Conservation (phyloP, 192 early-diverging fungal species). For the Rhizophlyctis rosea region DNA sequence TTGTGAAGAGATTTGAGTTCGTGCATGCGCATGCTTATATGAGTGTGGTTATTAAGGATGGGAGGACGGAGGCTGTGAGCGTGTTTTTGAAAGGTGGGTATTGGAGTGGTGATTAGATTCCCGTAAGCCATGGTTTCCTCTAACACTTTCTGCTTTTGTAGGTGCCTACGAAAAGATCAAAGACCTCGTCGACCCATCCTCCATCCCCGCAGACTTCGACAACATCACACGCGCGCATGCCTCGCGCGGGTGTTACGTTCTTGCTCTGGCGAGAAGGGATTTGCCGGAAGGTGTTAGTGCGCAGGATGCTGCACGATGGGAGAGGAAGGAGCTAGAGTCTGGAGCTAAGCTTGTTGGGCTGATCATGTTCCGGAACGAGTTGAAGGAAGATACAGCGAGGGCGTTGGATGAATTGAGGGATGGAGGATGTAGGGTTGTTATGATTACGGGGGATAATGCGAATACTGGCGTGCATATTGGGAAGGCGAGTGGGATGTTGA, state of each 20-base stretch:
- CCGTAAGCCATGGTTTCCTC: slow-evolving; percentile 42
- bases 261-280: slow-evolving; percentile 31
- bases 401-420: slow-evolving; percentile 62
- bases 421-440: slow-evolving; percentile 68
- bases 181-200: slow-evolving; percentile 31
- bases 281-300: slow-evolving; percentile 18
- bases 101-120: too few relatives aligned
- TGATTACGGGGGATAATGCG: slow-evolving; percentile 83
- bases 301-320: slow-evolving; percentile 13
- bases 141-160: too few relatives aligned
- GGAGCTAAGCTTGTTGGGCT: slow-evolving; percentile 62
- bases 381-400: slow-evolving; percentile 62
- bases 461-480: slow-evolving; percentile 74
- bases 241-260: slow-evolving; percentile 44
- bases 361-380: slow-evolving; percentile 71
- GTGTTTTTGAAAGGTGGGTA: slow-evolving; percentile 64
- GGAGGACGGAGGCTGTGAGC: slow-evolving; percentile 42
- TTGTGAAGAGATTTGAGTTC: slow-evolving; percentile 70
- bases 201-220: slow-evolving; percentile 39
- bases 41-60: slow-evolving; percentile 64
- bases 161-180: slow-evolving; percentile 40
- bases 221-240: slow-evolving; percentile 24
- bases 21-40: slow-evolving; percentile 73
- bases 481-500: slow-evolving; percentile 56
- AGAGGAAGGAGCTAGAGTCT: slow-evolving; percentile 66